Base-by-base conservation (phyloP, 23 red algal genomes). In the Gracilariopsis chorda region DNA sequence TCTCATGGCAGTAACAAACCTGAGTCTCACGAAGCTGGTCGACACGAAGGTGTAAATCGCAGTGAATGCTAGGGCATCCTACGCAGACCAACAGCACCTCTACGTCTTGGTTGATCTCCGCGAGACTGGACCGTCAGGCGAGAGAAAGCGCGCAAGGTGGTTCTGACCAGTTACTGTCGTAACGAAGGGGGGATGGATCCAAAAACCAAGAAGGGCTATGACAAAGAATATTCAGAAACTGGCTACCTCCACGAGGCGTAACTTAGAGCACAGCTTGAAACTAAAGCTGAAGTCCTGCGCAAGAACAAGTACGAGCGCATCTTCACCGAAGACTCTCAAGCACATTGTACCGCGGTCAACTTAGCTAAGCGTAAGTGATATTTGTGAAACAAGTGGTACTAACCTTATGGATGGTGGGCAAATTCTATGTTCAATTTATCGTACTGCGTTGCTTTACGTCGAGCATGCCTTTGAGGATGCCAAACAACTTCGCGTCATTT, bases 161-260 rank as follows among this genome's bases (percentile, higher is more conserved):
- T 89, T 89, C 30, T 67, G 70, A n/a, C 85, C 65, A 3, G 27
- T 89, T 28, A 49, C 78, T 5, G 61, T 76, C 47, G 29, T 89
- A 57, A 42, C 78, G 9, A 21, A 46, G 16, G 24, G 68, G 25
- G 42, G 27, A 12, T 42, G n/a, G 13, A 69, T 57, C n/a, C 44
- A 57, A 14, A 69, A 67, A 48, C 17, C 51, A 28, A 7, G 45
- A 14, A 58, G 47, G 1, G 27, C 47, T 20, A 76, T 27, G 3
- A 60, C 85, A 3, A 89, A 89, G 37, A 64, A 78, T 35, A 2
- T 12, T 12, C 28, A 77, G 23, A 78, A 78, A 39, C 34, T 59
- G 6, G 63, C 78, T 60, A 49, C 1, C 2, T 77, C 49, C 17
- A 19, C 58, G 32, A 56, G 23, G 48, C 67, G 60, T 32, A 51